Percentiles rank a stretch among this genome's conserved stretches.
These are phyloP conservation scores for Dictyostelium firmibasis DNA, from an alignment of 78 protist species.

Conservation along the genomic window DNA sequence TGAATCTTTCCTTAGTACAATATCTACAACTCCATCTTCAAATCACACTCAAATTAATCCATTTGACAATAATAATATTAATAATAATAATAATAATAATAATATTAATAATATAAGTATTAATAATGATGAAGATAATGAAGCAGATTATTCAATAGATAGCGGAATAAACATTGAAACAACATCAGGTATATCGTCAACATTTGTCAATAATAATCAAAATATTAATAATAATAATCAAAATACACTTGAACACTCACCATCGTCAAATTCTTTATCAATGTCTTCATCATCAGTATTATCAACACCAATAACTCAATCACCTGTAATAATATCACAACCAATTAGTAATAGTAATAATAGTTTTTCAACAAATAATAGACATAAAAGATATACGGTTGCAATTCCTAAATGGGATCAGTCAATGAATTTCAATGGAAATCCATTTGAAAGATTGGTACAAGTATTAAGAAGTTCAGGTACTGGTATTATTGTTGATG, in stretches of 20 bases:
- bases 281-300: slow-evolving; percentile 9
- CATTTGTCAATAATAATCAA: background rate
- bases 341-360: background rate
- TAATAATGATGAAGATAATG: background rate
- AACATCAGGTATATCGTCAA: background rate
- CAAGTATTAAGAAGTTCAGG: slow-evolving; percentile 13
- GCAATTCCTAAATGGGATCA: slow-evolving; percentile 65
- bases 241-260: background rate
- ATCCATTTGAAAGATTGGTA: slow-evolving; percentile 57
- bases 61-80: background rate
- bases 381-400: slow-evolving; percentile 37
- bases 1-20: background rate
- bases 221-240: background rate
- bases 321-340: background rate
- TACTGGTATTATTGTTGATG: background rate
- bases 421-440: slow-evolving; percentile 68
- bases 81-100: slow-evolving; percentile 4
- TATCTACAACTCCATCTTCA: background rate
- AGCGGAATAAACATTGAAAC: background rate
- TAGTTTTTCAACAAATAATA: background rate
- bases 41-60: background rate
- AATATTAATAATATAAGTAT: background rate
- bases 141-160: slow-evolving; percentile 16
- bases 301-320: background rate
- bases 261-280: slow-evolving; percentile 3